These are phyloP conservation scores for Adansonia gregorii DNA, from an alignment of 441 rosid genomes.

Conservation along the genomic window DNA sequence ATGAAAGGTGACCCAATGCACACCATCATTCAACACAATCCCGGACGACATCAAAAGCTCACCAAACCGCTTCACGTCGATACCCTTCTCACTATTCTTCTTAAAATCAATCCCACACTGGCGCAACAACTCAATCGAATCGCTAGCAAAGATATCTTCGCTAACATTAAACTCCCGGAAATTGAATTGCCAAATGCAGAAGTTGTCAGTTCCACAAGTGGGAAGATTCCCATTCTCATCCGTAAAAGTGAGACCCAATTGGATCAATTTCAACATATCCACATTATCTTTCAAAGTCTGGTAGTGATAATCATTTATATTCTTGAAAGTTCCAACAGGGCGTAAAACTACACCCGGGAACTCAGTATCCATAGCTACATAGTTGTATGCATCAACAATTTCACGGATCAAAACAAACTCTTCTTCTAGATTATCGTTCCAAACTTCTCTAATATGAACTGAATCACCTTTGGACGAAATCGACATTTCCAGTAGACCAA, in stretches of 20 bases:
- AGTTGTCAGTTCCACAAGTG: slow-evolving; percentile 5
- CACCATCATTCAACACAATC: slow-evolving; percentile 55
- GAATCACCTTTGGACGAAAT: background rate
- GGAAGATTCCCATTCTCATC: slow-evolving; percentile 12
- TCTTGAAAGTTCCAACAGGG: background rate
- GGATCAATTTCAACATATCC: slow-evolving; percentile 7
- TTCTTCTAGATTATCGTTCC: slow-evolving; percentile 4
- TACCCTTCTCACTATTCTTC: slow-evolving; percentile 52
- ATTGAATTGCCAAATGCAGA: slow-evolving; percentile 9
- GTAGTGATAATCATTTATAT: background rate
- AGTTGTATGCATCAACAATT: background rate
- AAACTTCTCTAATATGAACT: slow-evolving; percentile 1
- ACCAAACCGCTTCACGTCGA: slow-evolving; percentile 53
- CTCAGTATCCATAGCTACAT: background rate
- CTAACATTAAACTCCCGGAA: background rate
- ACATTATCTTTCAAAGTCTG: slow-evolving; percentile 7
- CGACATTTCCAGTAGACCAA: slow-evolving; percentile 8
- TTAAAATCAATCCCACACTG: slow-evolving; percentile 59
- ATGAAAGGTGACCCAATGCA: slow-evolving; percentile 80
- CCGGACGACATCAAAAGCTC: slow-evolving; percentile 67
- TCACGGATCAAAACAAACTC: slow-evolving; percentile 7
- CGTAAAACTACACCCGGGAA: background rate
- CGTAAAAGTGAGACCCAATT: slow-evolving; percentile 2
- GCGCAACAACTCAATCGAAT: slow-evolving; percentile 53
- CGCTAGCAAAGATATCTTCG: slow-evolving; percentile 56